Conservation (phyloP, 1,284 basidiomycete genomes). For the Coniferiporia sulphurascens region DNA sequence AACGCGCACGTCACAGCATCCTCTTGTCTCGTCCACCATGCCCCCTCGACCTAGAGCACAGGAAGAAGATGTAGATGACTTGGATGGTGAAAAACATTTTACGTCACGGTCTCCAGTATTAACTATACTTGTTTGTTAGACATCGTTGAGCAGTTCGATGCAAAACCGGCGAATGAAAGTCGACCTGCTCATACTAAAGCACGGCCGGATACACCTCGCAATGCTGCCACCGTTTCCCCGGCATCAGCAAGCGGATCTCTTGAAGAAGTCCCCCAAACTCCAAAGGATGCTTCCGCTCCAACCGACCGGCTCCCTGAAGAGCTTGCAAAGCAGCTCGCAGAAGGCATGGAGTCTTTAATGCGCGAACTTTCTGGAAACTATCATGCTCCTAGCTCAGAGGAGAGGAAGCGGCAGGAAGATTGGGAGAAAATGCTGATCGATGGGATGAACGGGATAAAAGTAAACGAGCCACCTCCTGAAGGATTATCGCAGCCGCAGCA, state of each 20-base stretch:
- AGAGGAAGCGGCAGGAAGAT: conserved; percentile 42
- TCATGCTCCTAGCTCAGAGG: conserved; percentile 25
- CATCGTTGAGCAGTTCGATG: conserved; percentile 49
- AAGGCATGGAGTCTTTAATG: conserved; percentile 85
- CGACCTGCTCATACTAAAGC: not conserved
- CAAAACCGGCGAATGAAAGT: conserved; percentile 28
- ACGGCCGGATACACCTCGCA: conserved; percentile 15
- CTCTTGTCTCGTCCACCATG: not conserved
- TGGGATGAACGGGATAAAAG: conserved; percentile 50
- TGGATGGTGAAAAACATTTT: conserved; percentile 52
- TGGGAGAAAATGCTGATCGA: conserved; percentile 77
- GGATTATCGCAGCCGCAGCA: conserved; percentile 21
- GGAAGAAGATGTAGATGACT: conserved; percentile 71
- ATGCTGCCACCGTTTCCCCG: conserved; percentile 27
- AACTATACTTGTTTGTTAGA: conserved; percentile 33
- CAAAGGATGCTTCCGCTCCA: conserved; percentile 26
- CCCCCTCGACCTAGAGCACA: conserved; percentile 17
- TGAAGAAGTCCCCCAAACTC: conserved; percentile 20
- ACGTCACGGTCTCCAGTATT: not conserved
- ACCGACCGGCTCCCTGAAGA: conserved; percentile 34
- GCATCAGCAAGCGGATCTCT: conserved; percentile 19
- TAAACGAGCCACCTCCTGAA: conserved; percentile 26
- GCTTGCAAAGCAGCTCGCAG: conserved; percentile 71
- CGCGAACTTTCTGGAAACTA: conserved; percentile 50
- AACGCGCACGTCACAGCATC: not conserved